Percentiles rank a stretch among this genome's conserved stretches.
Evolutionary conservation across 1,284 basidiomycete genomes (phyloP).

Genomic region (Leccinum subrobustum): DNA sequence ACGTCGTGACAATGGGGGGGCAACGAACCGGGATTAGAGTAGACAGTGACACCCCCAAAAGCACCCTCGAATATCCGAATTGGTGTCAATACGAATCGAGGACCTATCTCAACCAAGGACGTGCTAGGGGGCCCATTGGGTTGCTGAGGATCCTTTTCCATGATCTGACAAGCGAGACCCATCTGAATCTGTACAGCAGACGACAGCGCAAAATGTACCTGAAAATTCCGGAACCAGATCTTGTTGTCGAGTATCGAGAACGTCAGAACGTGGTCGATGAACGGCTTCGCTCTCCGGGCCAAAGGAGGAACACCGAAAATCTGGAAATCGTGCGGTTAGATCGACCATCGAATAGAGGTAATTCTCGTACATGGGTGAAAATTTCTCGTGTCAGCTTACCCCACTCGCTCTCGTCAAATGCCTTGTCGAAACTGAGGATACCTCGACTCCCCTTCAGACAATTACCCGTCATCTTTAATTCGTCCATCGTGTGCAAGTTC

Average conservation of each 20-base stretch:
- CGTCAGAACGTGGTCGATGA: conserved; percentile 96
- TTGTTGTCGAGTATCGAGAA: conserved; percentile 96
- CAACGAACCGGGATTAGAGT: conserved; percentile 86
- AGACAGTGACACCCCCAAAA: conserved; percentile 93
- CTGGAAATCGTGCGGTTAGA: conserved; percentile 42
- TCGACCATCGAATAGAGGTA: not conserved
- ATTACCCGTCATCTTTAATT: conserved; percentile 99
- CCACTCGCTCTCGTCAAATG: conserved; percentile 90
- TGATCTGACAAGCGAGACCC: conserved; percentile 47
- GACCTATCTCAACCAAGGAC: conserved; percentile 91
- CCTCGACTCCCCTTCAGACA: conserved; percentile 96
- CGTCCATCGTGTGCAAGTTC: conserved; percentile 99
- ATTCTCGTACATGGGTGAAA: conserved; percentile 86
- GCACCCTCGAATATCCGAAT: conserved; percentile 99
- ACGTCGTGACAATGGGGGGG: conserved; percentile 2
- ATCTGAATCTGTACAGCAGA: conserved; percentile 1
- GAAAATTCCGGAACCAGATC: conserved; percentile 99
- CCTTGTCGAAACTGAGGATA: conserved; percentile 89
- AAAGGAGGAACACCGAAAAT: conserved; percentile 93
- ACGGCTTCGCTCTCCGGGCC: conserved; percentile 91
- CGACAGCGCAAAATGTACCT: conserved; percentile 49
- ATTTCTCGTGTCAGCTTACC: conserved; percentile 91
- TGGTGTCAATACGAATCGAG: conserved; percentile 95
- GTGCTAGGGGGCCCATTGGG: conserved; percentile 75
- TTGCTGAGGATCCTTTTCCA: conserved; percentile 77